These are phyloP conservation scores for Hypseocharis bilobata DNA, from an alignment of 441 rosid genomes.

Conservation along the genomic window DNA sequence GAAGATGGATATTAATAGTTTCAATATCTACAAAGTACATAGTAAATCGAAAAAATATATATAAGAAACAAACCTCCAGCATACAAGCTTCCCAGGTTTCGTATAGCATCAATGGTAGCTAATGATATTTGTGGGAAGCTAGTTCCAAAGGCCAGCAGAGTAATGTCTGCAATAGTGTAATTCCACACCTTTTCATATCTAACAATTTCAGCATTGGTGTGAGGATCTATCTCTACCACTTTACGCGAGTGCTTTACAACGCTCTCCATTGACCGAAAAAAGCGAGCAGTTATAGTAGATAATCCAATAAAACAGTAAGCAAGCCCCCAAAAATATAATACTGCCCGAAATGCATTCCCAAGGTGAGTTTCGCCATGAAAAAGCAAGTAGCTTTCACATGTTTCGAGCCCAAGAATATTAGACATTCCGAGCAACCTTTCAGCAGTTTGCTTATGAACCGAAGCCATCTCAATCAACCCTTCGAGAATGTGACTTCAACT, in stretches of 20 bases:
- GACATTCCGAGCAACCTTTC: conserved; percentile 22
- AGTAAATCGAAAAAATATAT: conserved; percentile 6
- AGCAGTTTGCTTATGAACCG: conserved; percentile 19
- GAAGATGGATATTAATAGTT: not conserved
- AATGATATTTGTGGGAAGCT: conserved; percentile 91
- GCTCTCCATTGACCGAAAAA: conserved; percentile 83
- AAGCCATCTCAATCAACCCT: conserved; percentile 25
- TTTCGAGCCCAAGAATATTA: conserved; percentile 26
- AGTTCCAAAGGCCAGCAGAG: conserved; percentile 84
- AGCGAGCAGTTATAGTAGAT: conserved; percentile 72
- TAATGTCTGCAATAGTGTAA: conserved; percentile 73
- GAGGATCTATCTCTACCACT: conserved; percentile 56
- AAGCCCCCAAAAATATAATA: conserved; percentile 50
- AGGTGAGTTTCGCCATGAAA: conserved; percentile 46
- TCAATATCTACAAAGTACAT: not conserved
- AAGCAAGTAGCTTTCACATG: conserved; percentile 55
- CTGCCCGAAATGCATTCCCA: conserved; percentile 35
- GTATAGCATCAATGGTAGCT: conserved; percentile 83
- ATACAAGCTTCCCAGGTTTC: conserved; percentile 48
- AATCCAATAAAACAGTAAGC: conserved; percentile 82
- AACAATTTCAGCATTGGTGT: conserved; percentile 37
- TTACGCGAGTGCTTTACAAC: conserved; percentile 73
- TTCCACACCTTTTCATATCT: conserved; percentile 77
- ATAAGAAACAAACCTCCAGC: conserved; percentile 61
- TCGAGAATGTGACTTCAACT: conserved; percentile 11